Evolutionary conservation across 768 basidiomycete genomes (phyloP).

Genomic region (Tremella yokohamensis): DNA sequence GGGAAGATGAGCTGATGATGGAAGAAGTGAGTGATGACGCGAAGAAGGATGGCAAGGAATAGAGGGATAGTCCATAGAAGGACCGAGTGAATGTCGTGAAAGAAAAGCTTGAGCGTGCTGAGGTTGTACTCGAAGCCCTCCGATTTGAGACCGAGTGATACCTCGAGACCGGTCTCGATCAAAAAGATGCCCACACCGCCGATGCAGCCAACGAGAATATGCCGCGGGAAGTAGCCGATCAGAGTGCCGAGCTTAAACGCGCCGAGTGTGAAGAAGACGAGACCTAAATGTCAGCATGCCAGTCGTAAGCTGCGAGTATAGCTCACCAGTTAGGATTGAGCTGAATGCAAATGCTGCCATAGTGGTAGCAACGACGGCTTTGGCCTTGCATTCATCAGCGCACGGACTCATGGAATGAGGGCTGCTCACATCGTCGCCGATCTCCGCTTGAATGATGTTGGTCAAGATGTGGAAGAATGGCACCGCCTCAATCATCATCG

Average conservation of each 20-base stretch:
- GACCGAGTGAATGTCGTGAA: conserved; percentile 62
- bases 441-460: conserved; percentile 65
- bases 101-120: conserved; percentile 66
- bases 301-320: not conserved
- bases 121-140: conserved; percentile 70
- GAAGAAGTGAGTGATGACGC: conserved; percentile 72
- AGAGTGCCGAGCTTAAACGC: conserved; percentile 74
- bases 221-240: conserved; percentile 92
- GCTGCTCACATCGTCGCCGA: conserved; percentile 61
- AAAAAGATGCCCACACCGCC: conserved; percentile 95
- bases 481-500: conserved; percentile 93
- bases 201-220: conserved; percentile 92
- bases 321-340: conserved; percentile 74
- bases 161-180: conserved; percentile 81
- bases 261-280: conserved; percentile 83
- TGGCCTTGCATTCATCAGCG: conserved; percentile 43
- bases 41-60: conserved; percentile 67
- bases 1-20: conserved; percentile 92
- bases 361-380: conserved; percentile 82
- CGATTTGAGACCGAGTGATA: conserved; percentile 70
- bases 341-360: conserved; percentile 82
- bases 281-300: conserved; percentile 53
- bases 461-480: conserved; percentile 95
- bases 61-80: conserved; percentile 77
- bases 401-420: not conserved